Conservation (phyloP, 2,329 filamentous ascomycete species). For the Fulvia fulva region DNA sequence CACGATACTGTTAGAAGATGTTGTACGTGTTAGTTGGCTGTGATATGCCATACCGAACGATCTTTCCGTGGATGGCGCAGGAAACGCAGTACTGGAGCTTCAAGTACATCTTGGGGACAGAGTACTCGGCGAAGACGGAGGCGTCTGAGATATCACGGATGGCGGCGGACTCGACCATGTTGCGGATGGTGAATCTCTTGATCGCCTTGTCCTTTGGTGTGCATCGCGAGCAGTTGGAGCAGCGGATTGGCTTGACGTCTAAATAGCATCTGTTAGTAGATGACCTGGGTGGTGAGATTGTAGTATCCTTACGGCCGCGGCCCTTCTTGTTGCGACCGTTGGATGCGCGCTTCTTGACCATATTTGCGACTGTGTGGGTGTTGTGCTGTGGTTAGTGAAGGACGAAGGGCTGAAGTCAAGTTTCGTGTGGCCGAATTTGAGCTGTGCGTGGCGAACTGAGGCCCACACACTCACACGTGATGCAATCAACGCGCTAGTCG, state of each 20-base stretch:
- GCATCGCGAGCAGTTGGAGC: slow-evolving; percentile 75
- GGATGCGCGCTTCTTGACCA: slow-evolving; percentile 74
- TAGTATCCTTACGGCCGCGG: slow-evolving; percentile 58
- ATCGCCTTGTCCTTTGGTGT: slow-evolving; percentile 99
- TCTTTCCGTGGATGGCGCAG: slow-evolving; percentile 99
- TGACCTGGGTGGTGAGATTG: background rate
- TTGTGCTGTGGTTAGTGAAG: slow-evolving; percentile 15
- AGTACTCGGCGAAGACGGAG: slow-evolving; percentile 98
- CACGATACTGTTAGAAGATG: slow-evolving; percentile 18
- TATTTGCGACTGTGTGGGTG: slow-evolving; percentile 52
- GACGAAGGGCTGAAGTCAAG: background rate
- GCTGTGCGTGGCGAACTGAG: background rate
- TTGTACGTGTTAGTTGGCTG: background rate
- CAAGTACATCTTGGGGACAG: slow-evolving; percentile 99
- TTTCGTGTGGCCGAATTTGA: background rate
- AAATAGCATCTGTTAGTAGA: slow-evolving; percentile 33
- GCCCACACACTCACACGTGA: background rate
- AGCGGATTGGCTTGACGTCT: slow-evolving; percentile 96
- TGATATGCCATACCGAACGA: slow-evolving; percentile 81
- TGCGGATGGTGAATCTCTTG: slow-evolving; percentile 99
- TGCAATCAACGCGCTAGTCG: background rate
- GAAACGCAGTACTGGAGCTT: slow-evolving; percentile 99
- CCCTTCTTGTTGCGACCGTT: slow-evolving; percentile 99
- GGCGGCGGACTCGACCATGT: slow-evolving; percentile 99
- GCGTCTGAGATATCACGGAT: slow-evolving; percentile 99